These are phyloP conservation scores for Alternaria sp. DNA, from an alignment of 2,329 filamentous ascomycete genomes.

Conservation along the genomic window DNA sequence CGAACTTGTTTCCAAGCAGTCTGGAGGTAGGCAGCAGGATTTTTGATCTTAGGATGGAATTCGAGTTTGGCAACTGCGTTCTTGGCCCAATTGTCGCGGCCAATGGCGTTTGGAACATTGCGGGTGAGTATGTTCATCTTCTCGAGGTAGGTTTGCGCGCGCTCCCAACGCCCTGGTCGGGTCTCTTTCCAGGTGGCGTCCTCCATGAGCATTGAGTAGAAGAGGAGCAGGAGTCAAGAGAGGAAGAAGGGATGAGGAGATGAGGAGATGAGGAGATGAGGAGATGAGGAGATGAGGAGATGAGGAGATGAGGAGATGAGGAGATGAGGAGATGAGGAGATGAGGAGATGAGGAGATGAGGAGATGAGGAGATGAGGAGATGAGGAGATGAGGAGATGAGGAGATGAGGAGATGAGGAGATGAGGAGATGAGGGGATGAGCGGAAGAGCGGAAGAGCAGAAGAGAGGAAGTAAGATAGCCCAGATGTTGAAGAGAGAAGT, in stretches of 20 bases:
- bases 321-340: background rate
- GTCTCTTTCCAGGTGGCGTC: conserved; percentile 35
- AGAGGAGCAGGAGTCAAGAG: background rate
- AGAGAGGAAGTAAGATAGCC: background rate
- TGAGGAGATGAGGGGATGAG: background rate
- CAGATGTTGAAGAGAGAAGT: background rate
- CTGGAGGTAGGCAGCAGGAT: conserved; percentile 29
- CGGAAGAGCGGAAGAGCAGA: background rate
- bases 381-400: background rate
- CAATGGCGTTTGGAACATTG: conserved; percentile 37
- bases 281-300: background rate
- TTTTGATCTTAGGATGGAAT: conserved; percentile 31
- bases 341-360: background rate
- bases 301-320: background rate
- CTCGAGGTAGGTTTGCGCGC: conserved; percentile 34
- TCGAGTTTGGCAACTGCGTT: conserved; percentile 37
- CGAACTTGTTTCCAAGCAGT: conserved; percentile 41
- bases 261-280: background rate
- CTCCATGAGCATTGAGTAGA: conserved; percentile 5
- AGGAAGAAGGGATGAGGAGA: background rate
- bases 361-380: background rate
- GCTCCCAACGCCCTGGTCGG: conserved; percentile 38
- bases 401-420: background rate
- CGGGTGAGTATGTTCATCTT: conserved; percentile 35
- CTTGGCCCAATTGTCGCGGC: conserved; percentile 39